A percentile compares a stretch with the other conserved stretches of the same genome.
These are phyloP conservation scores for Alternaria brassicicola DNA, from an alignment of 2,329 filamentous ascomycete genomes.

Conservation along the genomic window DNA sequence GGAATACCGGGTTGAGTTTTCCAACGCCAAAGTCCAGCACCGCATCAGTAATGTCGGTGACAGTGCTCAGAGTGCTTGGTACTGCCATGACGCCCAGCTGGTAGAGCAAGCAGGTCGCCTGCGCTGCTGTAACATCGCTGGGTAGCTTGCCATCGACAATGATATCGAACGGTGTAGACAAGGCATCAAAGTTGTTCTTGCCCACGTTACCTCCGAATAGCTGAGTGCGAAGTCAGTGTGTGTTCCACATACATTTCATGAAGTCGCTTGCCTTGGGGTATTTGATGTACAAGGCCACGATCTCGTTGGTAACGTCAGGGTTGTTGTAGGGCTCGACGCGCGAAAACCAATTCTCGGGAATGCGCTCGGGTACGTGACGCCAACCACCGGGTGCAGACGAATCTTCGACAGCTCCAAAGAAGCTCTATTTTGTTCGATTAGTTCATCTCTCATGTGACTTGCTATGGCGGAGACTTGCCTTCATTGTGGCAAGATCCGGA, in stretches of 20 bases:
- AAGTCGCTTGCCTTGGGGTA: too few relatives aligned
- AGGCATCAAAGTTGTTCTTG: slow-evolving; percentile 46
- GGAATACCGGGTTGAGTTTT: slow-evolving; percentile 33
- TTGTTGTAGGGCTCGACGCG: slow-evolving; percentile 43
- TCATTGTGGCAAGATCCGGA: slow-evolving; percentile 26
- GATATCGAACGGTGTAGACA: slow-evolving; percentile 45
- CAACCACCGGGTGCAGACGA: slow-evolving; percentile 45
- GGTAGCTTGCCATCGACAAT: slow-evolving; percentile 50
- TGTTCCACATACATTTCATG: too few relatives aligned
- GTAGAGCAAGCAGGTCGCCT: slow-evolving; percentile 52
- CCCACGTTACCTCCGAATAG: slow-evolving; percentile 53
- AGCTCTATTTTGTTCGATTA: slow-evolving; percentile 4
- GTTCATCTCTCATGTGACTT: neutral
- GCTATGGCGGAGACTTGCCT: neutral
- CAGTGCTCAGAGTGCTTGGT: slow-evolving; percentile 34
- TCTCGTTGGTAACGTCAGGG: slow-evolving; percentile 48
- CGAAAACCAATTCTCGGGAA: slow-evolving; percentile 52
- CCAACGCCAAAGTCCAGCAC: slow-evolving; percentile 23
- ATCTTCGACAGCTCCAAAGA: slow-evolving; percentile 52
- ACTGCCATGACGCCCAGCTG: slow-evolving; percentile 49
- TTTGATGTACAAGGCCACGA: slow-evolving; percentile 50
- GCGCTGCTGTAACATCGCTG: slow-evolving; percentile 27
- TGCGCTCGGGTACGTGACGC: slow-evolving; percentile 46
- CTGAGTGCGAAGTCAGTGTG: too few relatives aligned
- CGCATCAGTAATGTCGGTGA: slow-evolving; percentile 17